Evolutionary conservation across 495 filamentous ascomycete genomes (phyloP).

Genomic region (Tuber melanosporum): DNA sequence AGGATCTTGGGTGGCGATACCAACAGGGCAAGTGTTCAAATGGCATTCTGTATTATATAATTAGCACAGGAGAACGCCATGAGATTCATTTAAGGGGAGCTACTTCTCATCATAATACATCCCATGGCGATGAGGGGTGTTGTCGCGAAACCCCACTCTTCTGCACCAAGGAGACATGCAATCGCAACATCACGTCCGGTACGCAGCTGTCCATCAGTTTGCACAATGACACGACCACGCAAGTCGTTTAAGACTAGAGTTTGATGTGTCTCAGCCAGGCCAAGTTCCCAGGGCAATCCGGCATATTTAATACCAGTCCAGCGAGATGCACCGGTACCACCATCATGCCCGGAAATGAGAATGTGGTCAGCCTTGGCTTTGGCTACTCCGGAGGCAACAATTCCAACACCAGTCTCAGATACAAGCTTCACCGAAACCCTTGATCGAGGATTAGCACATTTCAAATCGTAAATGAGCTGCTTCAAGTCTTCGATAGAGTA

Average conservation of each 20-base stretch:
- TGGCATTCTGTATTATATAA: conserved; percentile 37
- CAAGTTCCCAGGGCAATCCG: conserved; percentile 95
- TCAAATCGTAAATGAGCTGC: conserved; percentile 97
- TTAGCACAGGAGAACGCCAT: conserved; percentile 26
- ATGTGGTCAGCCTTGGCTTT: conserved; percentile 99
- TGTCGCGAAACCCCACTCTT: conserved; percentile 98
- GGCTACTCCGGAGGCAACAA: conserved; percentile 95
- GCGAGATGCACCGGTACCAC: conserved; percentile 92
- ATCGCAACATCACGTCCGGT: conserved; percentile 95
- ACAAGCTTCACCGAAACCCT: conserved; percentile 98
- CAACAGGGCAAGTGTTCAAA: conserved; percentile 87
- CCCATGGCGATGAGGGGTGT: conserved; percentile 95
- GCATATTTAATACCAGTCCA: conserved; percentile 99
- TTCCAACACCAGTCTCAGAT: conserved; percentile 96
- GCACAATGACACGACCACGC: conserved; percentile 90
- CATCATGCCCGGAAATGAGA: conserved; percentile 95
- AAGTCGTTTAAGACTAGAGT: conserved; percentile 98
- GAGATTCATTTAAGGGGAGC: conserved; percentile 20
- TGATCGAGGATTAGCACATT: conserved; percentile 91
- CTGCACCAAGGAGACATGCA: conserved; percentile 90
- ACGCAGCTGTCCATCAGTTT: conserved; percentile 93
- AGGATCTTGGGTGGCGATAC: conserved; percentile 94
- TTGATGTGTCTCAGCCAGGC: conserved; percentile 97
- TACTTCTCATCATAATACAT: conserved; percentile 86
- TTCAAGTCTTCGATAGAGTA: conserved; percentile 99